A percentile compares a stretch with the other conserved stretches of the same genome.
Conservation (phyloP, 306 rosid genomes). For the Spatholobus suberectus region DNA sequence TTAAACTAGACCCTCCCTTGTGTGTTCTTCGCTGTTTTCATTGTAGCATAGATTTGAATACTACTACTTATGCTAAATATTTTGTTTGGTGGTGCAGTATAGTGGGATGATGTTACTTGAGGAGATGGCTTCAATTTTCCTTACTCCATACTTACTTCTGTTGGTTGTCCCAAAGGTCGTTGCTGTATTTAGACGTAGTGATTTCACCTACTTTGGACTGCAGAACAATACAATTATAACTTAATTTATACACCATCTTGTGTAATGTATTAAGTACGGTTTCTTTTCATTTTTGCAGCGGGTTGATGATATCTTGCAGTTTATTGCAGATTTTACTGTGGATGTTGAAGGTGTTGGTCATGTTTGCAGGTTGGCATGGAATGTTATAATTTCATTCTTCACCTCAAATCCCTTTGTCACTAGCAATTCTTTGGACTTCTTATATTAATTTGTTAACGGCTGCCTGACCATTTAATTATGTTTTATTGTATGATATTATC, state of each 20-base stretch:
- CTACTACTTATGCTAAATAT: slow-evolving; percentile 20
- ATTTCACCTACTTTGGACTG: background rate
- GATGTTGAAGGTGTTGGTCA: slow-evolving; percentile 96
- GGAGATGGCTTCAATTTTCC: slow-evolving; percentile 97
- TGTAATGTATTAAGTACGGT: slow-evolving; percentile 26
- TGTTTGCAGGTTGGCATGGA: slow-evolving; percentile 82
- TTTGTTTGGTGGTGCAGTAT: slow-evolving; percentile 60
- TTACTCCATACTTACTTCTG: slow-evolving; percentile 90
- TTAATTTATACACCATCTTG: slow-evolving; percentile 11
- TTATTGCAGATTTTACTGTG: slow-evolving; percentile 78
- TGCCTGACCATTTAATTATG: slow-evolving; percentile 9
- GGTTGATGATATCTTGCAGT: slow-evolving; percentile 89
- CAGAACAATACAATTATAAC: background rate
- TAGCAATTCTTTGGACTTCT: no score
- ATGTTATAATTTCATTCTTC: slow-evolving; percentile 10
- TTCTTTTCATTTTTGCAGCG: slow-evolving; percentile 64
- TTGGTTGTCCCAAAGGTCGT: slow-evolving; percentile 84
- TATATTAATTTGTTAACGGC: background rate
- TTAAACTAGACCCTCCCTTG: slow-evolving; percentile 8
- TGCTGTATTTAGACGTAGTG: slow-evolving; percentile 5
- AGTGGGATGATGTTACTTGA: slow-evolving; percentile 96
- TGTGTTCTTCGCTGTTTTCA: background rate
- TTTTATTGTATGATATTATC: slow-evolving; percentile 7
- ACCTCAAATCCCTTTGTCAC: no score
- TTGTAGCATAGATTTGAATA: slow-evolving; percentile 13